These are phyloP conservation scores for Fraxinus pennsylvanica DNA, from an alignment of 257 asterid genomes.

Conservation along the genomic window DNA sequence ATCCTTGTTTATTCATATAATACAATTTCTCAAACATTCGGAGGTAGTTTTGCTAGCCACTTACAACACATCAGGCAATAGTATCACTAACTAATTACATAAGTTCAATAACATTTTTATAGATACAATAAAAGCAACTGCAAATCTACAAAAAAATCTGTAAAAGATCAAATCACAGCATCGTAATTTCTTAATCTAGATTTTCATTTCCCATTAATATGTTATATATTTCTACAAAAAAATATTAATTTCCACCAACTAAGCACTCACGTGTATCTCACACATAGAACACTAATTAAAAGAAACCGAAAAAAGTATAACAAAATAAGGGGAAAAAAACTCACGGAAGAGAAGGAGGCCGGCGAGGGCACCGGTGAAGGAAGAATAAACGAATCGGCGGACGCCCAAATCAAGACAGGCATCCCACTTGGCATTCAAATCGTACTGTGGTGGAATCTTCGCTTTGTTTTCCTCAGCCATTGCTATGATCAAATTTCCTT, in stretches of 20 bases:
- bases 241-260: not conserved
- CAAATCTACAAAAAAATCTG: not conserved
- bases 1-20: too few relatives aligned
- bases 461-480: constrained; percentile 59
- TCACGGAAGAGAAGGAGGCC: constrained; percentile 78
- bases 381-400: constrained; percentile 66
- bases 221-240: not conserved
- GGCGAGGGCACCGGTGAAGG: constrained; percentile 62
- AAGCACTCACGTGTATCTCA: not conserved
- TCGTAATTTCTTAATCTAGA: not conserved
- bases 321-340: constrained; percentile 6
- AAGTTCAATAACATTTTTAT: not conserved
- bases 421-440: constrained; percentile 80
- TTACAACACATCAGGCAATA: too few relatives aligned
- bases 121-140: not conserved
- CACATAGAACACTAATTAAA: not conserved
- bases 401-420: constrained; percentile 67
- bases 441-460: constrained; percentile 49
- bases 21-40: too few relatives aligned
- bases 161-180: not conserved
- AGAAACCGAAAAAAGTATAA: not conserved
- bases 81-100: too few relatives aligned
- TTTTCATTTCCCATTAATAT: not conserved
- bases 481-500: constrained; percentile 9
- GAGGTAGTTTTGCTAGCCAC: too few relatives aligned